Conservation (phyloP, 768 basidiomycete species). For the Tricholoma saponaceum region DNA sequence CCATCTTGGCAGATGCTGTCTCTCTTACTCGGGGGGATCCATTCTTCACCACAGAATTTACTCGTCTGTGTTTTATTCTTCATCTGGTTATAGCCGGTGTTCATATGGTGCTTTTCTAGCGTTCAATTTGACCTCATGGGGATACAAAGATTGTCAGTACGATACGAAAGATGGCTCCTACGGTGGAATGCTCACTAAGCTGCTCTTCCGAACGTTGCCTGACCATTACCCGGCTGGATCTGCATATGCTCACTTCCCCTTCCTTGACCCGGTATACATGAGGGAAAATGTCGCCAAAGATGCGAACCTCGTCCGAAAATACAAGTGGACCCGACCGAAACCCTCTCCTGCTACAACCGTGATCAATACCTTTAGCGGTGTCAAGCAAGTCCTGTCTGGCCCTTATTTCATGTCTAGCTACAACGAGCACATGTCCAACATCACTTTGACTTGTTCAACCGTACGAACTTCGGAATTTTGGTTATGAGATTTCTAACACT, state of each 20-base stretch:
- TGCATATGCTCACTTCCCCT: conserved; percentile 77
- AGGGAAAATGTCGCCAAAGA: conserved; percentile 32
- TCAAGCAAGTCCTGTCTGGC: conserved; percentile 29
- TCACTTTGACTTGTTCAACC: conserved; percentile 22
- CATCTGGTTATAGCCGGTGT: not conserved
- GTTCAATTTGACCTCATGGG: conserved; percentile 75
- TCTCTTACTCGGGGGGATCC: conserved; percentile 74
- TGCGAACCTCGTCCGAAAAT: conserved; percentile 35
- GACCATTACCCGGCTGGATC: conserved; percentile 61
- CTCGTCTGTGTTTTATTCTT: conserved; percentile 44
- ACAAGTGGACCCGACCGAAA: conserved; percentile 56
- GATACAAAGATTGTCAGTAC: conserved; percentile 66
- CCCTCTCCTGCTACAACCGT: conserved; percentile 17
- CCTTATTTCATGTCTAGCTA: conserved; percentile 29
- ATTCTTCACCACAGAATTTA: conserved; percentile 73
- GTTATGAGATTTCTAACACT: conserved; percentile 9
- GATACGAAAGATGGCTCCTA: conserved; percentile 65
- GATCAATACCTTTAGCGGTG: conserved; percentile 29
- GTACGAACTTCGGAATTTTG: conserved; percentile 8
- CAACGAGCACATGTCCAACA: conserved; percentile 25
- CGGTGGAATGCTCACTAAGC: conserved; percentile 70
- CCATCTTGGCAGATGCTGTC: conserved; percentile 80
- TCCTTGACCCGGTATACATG: conserved; percentile 59
- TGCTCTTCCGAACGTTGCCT: conserved; percentile 71
- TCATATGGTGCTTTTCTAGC: conserved; percentile 32